Conservation (phyloP, 164 flowering plant genomes). For the Brasenia schreberi region DNA sequence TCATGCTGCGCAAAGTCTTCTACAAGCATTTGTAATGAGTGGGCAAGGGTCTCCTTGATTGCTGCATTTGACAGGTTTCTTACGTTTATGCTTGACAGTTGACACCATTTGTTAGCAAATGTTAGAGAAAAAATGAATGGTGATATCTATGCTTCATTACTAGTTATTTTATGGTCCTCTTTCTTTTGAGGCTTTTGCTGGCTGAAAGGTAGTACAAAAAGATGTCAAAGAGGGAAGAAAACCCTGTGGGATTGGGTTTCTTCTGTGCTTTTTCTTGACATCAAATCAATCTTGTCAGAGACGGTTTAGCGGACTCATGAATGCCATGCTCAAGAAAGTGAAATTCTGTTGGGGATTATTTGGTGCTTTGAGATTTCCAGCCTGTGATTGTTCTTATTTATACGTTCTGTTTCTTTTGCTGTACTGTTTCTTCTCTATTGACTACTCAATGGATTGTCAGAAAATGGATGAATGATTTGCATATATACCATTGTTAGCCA, state of each 20-base stretch:
- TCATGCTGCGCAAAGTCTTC: slow-evolving; percentile 95
- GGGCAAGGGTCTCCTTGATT: slow-evolving; percentile 44
- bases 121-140: not conserved
- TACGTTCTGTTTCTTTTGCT: too few species aligned
- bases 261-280: not conserved
- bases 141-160: not conserved
- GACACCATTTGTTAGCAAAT: not conserved
- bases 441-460: too few species aligned
- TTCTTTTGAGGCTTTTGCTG: not conserved
- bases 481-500: too few species aligned
- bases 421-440: too few species aligned
- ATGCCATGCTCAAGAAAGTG: not conserved
- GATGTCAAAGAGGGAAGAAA: not conserved
- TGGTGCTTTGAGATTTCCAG: too few species aligned
- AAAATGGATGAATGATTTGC: too few species aligned
- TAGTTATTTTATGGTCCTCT: not conserved
- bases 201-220: not conserved
- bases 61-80: not conserved
- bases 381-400: too few species aligned
- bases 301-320: not conserved
- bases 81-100: not conserved
- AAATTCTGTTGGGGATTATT: too few species aligned
- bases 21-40: slow-evolving; percentile 91
- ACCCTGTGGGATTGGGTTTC: not conserved
- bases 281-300: not conserved